Evolutionary conservation across 176 grass and related monocot genomes (phyloP).

Genomic region (Aegilops tauschii): DNA sequence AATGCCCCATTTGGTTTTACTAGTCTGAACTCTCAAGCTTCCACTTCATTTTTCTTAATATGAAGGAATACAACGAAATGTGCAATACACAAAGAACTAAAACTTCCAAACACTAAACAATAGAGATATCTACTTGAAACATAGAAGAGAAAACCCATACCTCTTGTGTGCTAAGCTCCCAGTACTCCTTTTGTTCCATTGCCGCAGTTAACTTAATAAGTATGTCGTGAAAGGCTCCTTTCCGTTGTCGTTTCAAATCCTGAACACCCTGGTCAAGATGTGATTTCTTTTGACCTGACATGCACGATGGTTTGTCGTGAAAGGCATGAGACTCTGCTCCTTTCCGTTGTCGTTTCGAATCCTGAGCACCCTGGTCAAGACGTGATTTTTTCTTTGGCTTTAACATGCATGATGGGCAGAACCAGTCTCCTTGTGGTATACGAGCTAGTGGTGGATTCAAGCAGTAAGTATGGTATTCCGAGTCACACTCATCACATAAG

Average conservation of each 20-base stretch:
- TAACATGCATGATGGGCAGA: slow-evolving; percentile 51
- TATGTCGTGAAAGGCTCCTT: slow-evolving; percentile 58
- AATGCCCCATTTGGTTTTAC: slow-evolving; percentile 3
- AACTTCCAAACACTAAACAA: background rate
- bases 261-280: slow-evolving; percentile 31
- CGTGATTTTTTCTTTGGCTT: background rate
- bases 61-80: slow-evolving; percentile 2
- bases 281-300: slow-evolving; percentile 41
- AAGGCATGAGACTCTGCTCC: background rate
- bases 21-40: slow-evolving; percentile 22
- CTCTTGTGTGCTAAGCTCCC: slow-evolving; percentile 80
- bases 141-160: slow-evolving; percentile 45
- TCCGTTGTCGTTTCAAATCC: slow-evolving; percentile 43
- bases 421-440: slow-evolving; percentile 95
- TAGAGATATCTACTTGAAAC: slow-evolving; percentile 6
- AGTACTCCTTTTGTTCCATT: slow-evolving; percentile 94
- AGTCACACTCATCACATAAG: slow-evolving; percentile 88
- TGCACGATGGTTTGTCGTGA: slow-evolving; percentile 25
- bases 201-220: slow-evolving; percentile 54
- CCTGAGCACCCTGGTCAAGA: slow-evolving; percentile 23
- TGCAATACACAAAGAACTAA: slow-evolving; percentile 1
- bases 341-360: background rate
- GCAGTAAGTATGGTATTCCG: slow-evolving; percentile 97
- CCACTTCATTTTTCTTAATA: background rate
- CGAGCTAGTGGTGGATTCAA: slow-evolving; percentile 83